phyloP scores from a whole-genome alignment of 2,329 filamentous ascomycete species.

The Aspergillus carbonarius region DNA sequence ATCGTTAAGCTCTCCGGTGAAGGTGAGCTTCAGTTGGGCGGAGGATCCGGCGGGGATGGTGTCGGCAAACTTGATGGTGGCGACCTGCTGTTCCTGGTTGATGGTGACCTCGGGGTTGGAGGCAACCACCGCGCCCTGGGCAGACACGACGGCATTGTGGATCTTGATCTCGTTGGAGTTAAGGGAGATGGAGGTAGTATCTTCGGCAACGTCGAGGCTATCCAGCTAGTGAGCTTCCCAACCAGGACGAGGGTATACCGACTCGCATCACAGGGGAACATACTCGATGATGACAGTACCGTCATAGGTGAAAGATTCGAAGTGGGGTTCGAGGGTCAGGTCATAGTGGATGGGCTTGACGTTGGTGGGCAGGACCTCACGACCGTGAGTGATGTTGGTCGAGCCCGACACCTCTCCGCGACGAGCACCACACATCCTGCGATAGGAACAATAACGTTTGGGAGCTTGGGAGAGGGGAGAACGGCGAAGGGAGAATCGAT shows the following conservation, averaged over 20 bases:
- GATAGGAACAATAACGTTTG: slow-evolving; percentile 69
- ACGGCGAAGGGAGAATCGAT: slow-evolving; percentile 23
- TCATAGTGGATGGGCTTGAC: slow-evolving; percentile 92
- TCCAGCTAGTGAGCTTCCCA: slow-evolving; percentile 7
- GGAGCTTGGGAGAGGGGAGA: slow-evolving; percentile 32
- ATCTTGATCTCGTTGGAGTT: slow-evolving; percentile 88
- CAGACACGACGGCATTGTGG: slow-evolving; percentile 67
- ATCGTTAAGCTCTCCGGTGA: slow-evolving; percentile 79
- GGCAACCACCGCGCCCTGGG: slow-evolving; percentile 54
- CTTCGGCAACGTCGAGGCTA: slow-evolving; percentile 76
- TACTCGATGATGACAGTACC: slow-evolving; percentile 81
- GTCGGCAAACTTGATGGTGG: slow-evolving; percentile 75
- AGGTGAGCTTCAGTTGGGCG: slow-evolving; percentile 74
- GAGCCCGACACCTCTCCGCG: slow-evolving; percentile 56
- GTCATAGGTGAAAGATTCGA: slow-evolving; percentile 82
- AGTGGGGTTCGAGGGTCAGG: slow-evolving; percentile 85
- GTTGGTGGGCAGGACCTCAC: slow-evolving; percentile 87
- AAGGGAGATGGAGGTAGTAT: slow-evolving; percentile 80
- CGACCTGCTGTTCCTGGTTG: slow-evolving; percentile 77
- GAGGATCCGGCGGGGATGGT: slow-evolving; percentile 71
- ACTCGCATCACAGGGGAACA: slow-evolving; percentile 21
- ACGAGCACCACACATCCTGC: slow-evolving; percentile 71
- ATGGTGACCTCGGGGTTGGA: slow-evolving; percentile 68
- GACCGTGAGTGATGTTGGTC: slow-evolving; percentile 62
- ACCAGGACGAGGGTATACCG: background rate